Evolutionary conservation across 371 early-diverging fungal species (phyloP).

Genomic region (Apophysomyces trapeziformis): DNA sequence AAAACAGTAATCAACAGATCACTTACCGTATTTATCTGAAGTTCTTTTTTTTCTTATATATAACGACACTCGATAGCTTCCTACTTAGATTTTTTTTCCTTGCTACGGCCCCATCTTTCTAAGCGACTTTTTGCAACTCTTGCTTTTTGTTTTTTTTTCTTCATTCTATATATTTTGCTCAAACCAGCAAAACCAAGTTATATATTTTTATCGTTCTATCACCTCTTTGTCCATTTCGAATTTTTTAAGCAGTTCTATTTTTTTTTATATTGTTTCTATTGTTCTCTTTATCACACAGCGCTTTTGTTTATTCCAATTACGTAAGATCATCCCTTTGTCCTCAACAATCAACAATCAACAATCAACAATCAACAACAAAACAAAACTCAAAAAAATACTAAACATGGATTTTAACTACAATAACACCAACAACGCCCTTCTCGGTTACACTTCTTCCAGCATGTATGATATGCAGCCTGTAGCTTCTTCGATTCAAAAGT

Average conservation of each 20-base stretch:
- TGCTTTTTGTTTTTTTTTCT: background rate
- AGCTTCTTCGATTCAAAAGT: background rate
- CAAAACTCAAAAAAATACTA: background rate
- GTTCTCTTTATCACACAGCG: too few species aligned
- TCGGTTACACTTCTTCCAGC: background rate
- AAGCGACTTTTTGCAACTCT: background rate
- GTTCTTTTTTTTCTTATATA: too few species aligned
- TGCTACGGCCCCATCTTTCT: conserved; percentile 2
- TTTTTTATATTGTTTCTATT: too few species aligned
- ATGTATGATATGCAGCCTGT: conserved; percentile 6
- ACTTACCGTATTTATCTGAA: too few species aligned
- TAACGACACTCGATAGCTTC: too few species aligned
- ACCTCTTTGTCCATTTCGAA: too few species aligned
- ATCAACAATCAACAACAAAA: background rate
- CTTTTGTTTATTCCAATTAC: too few species aligned
- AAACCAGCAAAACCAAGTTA: background rate
- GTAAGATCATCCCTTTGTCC: background rate
- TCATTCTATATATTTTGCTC: background rate
- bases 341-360: background rate
- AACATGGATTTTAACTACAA: conserved; percentile 8
- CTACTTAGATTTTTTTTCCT: background rate
- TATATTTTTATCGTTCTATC: background rate
- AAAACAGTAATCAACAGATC: too few species aligned
- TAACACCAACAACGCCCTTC: background rate
- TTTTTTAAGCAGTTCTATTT: too few species aligned